These are phyloP conservation scores for Ulota crispa DNA, from an alignment of 225 moss, liverwort and hornwort genomes.

Conservation along the genomic window DNA sequence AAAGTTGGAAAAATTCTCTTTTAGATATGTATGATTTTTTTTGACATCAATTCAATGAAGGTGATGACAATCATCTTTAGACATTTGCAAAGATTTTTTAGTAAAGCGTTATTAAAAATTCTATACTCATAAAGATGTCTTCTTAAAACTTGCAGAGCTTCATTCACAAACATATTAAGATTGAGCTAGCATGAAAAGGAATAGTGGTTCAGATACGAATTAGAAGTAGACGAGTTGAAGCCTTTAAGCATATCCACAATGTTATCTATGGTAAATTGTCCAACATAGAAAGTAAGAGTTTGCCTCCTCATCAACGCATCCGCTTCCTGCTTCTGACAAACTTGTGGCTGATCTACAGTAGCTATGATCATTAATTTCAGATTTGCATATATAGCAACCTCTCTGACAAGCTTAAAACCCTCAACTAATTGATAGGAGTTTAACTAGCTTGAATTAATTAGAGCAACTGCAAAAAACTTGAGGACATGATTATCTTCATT, in stretches of 20 bases:
- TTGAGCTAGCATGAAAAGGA: background rate
- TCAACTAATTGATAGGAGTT: slow-evolving; percentile 63
- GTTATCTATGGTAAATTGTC: slow-evolving; percentile 77
- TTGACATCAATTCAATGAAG: slow-evolving; percentile 16
- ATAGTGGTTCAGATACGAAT: slow-evolving; percentile 36
- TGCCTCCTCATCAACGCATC: slow-evolving; percentile 89
- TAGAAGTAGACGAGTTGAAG: slow-evolving; percentile 68
- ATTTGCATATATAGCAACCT: slow-evolving; percentile 50
- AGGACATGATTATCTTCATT: no score
- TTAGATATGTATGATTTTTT: background rate
- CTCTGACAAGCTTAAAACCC: slow-evolving; percentile 55
- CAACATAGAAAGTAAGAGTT: slow-evolving; percentile 91
- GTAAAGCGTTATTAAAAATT: background rate
- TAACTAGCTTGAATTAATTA: slow-evolving; percentile 62
- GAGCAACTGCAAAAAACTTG: slow-evolving; percentile 55
- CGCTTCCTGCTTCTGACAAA: slow-evolving; percentile 59
- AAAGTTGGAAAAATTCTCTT: background rate
- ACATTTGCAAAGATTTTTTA: background rate
- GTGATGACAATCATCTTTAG: slow-evolving; percentile 5
- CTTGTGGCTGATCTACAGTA: slow-evolving; percentile 45
- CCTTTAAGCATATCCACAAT: slow-evolving; percentile 85
- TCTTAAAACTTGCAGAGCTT: background rate
- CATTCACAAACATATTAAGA: background rate
- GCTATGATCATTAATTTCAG: slow-evolving; percentile 41
- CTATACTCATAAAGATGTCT: background rate